phyloP scores from a whole-genome alignment of 441 rosid genomes.

The Iberis amara region DNA sequence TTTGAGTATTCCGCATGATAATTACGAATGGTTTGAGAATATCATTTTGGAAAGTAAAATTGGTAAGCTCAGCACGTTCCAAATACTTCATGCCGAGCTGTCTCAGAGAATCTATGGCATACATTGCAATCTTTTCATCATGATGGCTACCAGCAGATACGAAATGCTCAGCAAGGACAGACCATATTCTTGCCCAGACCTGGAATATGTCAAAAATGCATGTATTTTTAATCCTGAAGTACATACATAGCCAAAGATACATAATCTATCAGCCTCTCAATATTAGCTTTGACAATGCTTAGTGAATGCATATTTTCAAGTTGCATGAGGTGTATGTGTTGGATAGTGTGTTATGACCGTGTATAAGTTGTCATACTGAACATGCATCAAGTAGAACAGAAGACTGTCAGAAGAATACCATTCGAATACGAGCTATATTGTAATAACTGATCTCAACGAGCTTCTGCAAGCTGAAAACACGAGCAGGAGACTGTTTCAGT shows the following conservation, averaged over 20 bases:
- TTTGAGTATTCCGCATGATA: conserved; percentile 89
- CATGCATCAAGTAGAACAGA: conserved; percentile 17
- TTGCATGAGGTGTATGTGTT: conserved; percentile 13
- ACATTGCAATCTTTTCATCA: conserved; percentile 98
- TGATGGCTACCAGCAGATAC: conserved; percentile 97
- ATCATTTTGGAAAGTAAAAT: conserved; percentile 97
- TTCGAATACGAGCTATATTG: conserved; percentile 96
- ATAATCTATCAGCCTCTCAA: background rate
- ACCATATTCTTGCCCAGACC: conserved; percentile 99
- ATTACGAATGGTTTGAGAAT: conserved; percentile 97
- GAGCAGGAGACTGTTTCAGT: conserved; percentile 93
- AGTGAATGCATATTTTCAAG: conserved; percentile 18
- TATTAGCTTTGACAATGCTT: background rate
- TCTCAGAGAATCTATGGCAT: conserved; percentile 97
- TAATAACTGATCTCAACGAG: conserved; percentile 99
- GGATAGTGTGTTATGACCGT: conserved; percentile 6
- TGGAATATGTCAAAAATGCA: conserved; percentile 37
- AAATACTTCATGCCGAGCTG: conserved; percentile 98
- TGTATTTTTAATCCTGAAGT: background rate
- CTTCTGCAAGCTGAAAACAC: conserved; percentile 98
- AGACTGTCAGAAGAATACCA: conserved; percentile 54
- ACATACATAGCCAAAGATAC: conserved; percentile 2
- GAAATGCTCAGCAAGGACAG: conserved; percentile 95
- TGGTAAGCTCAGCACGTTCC: conserved; percentile 95
- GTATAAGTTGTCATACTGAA: conserved; percentile 17